Percentiles rank a stretch among this genome's conserved stretches.
Evolutionary conservation across 441 rosid genomes (phyloP).

Genomic region (Omphalea diandra): DNA sequence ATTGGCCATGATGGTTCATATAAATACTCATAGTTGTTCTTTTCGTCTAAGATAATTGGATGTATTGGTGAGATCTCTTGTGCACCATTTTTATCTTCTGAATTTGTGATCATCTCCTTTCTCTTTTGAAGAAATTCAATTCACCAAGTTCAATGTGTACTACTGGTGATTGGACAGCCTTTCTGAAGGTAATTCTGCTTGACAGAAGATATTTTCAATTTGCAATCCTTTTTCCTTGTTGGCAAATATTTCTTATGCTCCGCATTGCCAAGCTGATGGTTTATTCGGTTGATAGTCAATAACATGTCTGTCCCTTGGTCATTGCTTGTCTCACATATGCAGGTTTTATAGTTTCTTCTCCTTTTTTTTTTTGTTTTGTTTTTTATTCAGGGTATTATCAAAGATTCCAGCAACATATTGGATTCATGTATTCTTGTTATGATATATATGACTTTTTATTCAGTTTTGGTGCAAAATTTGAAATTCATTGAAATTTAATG

Average conservation of each 20-base stretch:
- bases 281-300: neutral
- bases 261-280: neutral
- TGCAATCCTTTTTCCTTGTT: neutral
- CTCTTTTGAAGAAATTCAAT: constrained; percentile 76
- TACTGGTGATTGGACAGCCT: constrained; percentile 79
- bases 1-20: neutral
- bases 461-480: neutral
- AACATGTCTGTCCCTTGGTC: neutral
- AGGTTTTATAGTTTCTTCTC: neutral
- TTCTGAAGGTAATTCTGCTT: constrained; percentile 65
- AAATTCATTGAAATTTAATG: too few relatives aligned
- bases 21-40: neutral
- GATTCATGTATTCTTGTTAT: too few relatives aligned
- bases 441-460: too few relatives aligned
- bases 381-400: neutral
- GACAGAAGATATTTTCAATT: neutral
- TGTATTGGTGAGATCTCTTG: neutral
- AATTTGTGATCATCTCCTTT: constrained; percentile 19
- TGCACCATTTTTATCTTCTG: constrained; percentile 17
- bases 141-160: constrained; percentile 81
- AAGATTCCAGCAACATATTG: neutral
- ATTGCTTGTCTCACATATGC: neutral
- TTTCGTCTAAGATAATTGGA: neutral
- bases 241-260: neutral
- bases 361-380: neutral